Conservation (phyloP, 345 rosid genomes). For the Eucalyptus dawsonii region DNA sequence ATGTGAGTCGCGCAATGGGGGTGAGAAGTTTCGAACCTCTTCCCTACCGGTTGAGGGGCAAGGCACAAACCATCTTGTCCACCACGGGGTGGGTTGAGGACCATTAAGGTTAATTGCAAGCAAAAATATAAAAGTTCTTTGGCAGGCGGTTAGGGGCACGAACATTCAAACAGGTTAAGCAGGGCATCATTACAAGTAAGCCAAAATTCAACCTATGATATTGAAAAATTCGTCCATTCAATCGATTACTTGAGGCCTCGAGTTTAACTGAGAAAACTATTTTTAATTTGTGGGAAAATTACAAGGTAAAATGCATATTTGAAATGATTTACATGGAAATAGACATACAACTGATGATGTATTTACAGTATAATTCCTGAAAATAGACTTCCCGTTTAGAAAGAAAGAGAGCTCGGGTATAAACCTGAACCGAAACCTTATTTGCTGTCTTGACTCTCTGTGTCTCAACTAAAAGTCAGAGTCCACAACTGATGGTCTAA, state of each 20-base stretch:
- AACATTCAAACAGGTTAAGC: not conserved
- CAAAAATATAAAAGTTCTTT: not conserved
- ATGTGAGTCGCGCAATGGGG: too few species aligned
- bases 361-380: not conserved
- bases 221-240: not conserved
- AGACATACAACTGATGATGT: not conserved
- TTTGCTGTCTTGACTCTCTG: not conserved
- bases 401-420: not conserved
- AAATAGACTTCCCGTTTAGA: not conserved
- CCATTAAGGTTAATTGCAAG: not conserved
- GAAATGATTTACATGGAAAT: not conserved
- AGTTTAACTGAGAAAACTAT: not conserved
- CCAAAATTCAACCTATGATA: not conserved
- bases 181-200: not conserved
- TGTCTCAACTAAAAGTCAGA: not conserved
- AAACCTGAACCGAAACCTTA: not conserved
- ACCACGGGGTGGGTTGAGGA: not conserved
- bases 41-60: too few species aligned
- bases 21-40: too few species aligned
- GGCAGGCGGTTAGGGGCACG: not conserved
- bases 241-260: not conserved
- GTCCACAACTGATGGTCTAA: not conserved
- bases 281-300: not conserved
- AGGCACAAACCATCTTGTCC: too few species aligned
- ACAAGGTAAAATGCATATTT: not conserved